Evolutionary conservation across 257 asterid genomes (phyloP).

Genomic region (Solanum pimpinellifolium): DNA sequence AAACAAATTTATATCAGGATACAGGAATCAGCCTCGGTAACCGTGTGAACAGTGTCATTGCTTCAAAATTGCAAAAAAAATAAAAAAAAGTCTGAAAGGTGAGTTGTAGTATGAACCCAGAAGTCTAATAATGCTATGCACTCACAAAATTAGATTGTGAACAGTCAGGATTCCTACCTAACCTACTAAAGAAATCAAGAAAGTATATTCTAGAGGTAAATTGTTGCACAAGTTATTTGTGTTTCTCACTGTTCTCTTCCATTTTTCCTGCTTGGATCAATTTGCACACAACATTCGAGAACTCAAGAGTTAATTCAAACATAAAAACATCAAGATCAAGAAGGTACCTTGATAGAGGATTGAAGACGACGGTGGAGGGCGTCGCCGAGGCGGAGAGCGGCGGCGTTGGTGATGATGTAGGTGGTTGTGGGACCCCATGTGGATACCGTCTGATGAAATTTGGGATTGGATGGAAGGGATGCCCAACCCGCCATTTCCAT

Average conservation of each 20-base stretch:
- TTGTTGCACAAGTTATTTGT: not conserved
- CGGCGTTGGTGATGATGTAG: constrained; percentile 31
- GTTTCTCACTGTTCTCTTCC: not conserved
- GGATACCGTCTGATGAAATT: constrained; percentile 3
- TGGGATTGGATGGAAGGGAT: constrained; percentile 37
- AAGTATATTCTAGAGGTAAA: not conserved
- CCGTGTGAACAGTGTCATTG: not conserved
- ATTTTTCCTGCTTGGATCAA: not conserved
- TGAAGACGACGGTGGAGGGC: constrained; percentile 39
- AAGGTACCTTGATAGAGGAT: constrained; percentile 33
- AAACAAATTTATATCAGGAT: not conserved
- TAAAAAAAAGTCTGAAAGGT: not conserved
- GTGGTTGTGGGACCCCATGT: constrained; percentile 21
- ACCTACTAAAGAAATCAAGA: not conserved
- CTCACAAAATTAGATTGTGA: not conserved
- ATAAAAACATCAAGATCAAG: not conserved
- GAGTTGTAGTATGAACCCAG: not conserved
- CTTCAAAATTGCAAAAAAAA: not conserved
- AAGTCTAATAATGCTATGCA: not conserved
- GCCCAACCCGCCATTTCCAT: constrained; percentile 32
- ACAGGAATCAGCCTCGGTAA: not conserved
- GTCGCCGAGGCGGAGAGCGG: constrained; percentile 50
- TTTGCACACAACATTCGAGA: not conserved
- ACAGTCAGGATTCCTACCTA: not conserved
- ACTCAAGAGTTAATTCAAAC: not conserved